Conservation (phyloP, 2,329 filamentous ascomycete genomes). For the Aspergillus quadrilineatus region DNA sequence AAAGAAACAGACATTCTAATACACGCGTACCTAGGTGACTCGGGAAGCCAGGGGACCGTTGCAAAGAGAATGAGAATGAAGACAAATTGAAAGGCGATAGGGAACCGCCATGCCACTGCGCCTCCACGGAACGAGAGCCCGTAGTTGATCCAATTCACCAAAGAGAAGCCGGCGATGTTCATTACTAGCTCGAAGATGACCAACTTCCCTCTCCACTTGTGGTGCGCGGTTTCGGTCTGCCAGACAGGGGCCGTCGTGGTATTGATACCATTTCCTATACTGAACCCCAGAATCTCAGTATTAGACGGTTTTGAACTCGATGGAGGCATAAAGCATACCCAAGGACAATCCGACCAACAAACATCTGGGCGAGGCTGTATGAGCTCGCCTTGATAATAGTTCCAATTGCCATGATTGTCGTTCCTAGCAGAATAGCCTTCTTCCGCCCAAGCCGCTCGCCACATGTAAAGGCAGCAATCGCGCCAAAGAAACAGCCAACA, state of each 20-base stretch:
- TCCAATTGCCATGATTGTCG: constrained; percentile 50
- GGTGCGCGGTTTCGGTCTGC: constrained; percentile 52
- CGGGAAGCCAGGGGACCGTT: constrained; percentile 41
- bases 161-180: constrained; percentile 51
- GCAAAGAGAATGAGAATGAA: constrained; percentile 49
- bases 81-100: constrained; percentile 51
- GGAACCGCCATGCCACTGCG: constrained; percentile 46
- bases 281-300: not conserved
- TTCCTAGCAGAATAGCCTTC: constrained; percentile 48
- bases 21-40: constrained; percentile 20
- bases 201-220: constrained; percentile 46
- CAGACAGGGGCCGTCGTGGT: constrained; percentile 52
- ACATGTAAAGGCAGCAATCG: constrained; percentile 44
- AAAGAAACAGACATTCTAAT: not conserved
- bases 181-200: constrained; percentile 52
- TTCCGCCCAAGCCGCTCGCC: constrained; percentile 51
- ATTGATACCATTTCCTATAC: constrained; percentile 46
- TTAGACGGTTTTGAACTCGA: too few species aligned
- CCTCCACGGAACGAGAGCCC: constrained; percentile 50
- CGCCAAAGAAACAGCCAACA: constrained; percentile 61
- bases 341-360: constrained; percentile 47
- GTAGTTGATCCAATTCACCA: constrained; percentile 55
- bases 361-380: constrained; percentile 50
- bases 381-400: constrained; percentile 50
- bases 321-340: constrained; percentile 1